These are phyloP conservation scores for Psidium guajava DNA, from an alignment of 345 rosid species.

Conservation along the genomic window DNA sequence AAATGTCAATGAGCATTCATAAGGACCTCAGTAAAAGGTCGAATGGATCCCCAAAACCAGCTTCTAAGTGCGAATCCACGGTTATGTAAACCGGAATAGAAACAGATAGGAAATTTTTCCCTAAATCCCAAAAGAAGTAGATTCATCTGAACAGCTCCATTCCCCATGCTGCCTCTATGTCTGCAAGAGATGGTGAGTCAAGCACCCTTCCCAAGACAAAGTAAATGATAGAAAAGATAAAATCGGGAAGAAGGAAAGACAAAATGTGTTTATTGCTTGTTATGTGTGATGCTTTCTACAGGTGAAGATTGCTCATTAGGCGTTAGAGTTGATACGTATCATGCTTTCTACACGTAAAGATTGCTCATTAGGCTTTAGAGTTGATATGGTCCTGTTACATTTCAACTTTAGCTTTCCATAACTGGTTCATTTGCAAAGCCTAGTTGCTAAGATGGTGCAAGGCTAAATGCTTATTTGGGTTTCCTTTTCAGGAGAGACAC, in stretches of 20 bases:
- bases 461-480: background rate
- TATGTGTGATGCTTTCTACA: background rate
- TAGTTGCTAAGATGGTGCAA: background rate
- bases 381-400: background rate
- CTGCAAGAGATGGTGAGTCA: background rate
- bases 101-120: background rate
- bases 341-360: background rate
- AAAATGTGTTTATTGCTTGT: background rate
- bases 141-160: background rate
- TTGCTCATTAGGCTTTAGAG: background rate
- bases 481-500: slow-evolving; percentile 68
- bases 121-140: background rate
- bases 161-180: background rate
- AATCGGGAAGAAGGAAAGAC: background rate
- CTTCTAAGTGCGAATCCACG: background rate
- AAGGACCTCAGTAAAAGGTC: background rate
- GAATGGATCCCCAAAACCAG: background rate
- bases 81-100: background rate
- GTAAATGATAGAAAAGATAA: background rate
- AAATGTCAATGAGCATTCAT: background rate
- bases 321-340: background rate
- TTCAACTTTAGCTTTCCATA: background rate
- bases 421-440: background rate
- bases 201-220: background rate
- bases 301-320: background rate